Evolutionary conservation across 2,329 filamentous ascomycete genomes (phyloP).

Genomic region (Nemania sp.): DNA sequence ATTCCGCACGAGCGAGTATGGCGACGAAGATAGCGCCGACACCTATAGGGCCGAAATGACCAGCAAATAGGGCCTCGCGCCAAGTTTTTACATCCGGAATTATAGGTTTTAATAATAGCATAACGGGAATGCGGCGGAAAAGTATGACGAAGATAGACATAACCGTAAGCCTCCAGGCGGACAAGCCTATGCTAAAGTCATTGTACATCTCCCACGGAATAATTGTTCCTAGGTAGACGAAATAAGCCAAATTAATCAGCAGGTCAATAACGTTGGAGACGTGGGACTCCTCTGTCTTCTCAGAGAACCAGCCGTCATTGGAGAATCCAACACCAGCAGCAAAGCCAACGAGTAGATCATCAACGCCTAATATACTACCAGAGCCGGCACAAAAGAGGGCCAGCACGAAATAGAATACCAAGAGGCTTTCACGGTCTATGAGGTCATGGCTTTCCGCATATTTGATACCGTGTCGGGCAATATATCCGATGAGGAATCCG

Average conservation of each 20-base stretch:
- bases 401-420: slow-evolving; percentile 98
- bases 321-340: slow-evolving; percentile 98
- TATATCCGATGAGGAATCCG: slow-evolving; percentile 88
- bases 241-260: slow-evolving; percentile 95
- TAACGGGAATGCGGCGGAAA: slow-evolving; percentile 95
- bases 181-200: slow-evolving; percentile 75
- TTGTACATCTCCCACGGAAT: slow-evolving; percentile 97
- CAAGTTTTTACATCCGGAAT: slow-evolving; percentile 99
- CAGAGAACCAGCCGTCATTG: slow-evolving; percentile 98
- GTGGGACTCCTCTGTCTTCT: slow-evolving; percentile 98
- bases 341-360: slow-evolving; percentile 95
- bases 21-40: slow-evolving; percentile 97
- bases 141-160: slow-evolving; percentile 94
- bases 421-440: slow-evolving; percentile 95
- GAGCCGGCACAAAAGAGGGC: slow-evolving; percentile 96
- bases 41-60: slow-evolving; percentile 97
- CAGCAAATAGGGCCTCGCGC: slow-evolving; percentile 95
- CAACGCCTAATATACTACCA: slow-evolving; percentile 88
- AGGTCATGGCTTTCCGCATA: slow-evolving; percentile 84
- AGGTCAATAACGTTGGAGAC: slow-evolving; percentile 99
- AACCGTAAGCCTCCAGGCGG: slow-evolving; percentile 91
- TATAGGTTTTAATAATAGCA: slow-evolving; percentile 89
- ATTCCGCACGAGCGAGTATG: slow-evolving; percentile 90
- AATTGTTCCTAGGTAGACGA: slow-evolving; percentile 97
- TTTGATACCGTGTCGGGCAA: slow-evolving; percentile 90